Conservation (phyloP, 2,329 filamentous ascomycete genomes). For the Monilinia fructigena region DNA sequence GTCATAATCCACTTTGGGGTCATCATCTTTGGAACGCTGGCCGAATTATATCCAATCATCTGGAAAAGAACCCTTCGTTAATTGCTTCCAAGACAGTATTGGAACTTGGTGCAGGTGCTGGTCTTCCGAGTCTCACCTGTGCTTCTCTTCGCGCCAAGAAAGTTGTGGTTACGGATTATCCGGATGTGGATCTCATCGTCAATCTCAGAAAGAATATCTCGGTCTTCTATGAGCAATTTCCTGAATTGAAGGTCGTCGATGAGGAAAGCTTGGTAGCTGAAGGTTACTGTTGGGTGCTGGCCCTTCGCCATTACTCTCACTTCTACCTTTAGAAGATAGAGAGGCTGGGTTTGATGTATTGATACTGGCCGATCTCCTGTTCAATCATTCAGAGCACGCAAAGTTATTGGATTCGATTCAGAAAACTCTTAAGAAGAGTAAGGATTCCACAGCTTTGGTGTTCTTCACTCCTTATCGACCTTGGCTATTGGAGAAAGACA, state of each 20-base stretch:
- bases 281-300: constrained; percentile 81
- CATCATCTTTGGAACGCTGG: constrained; percentile 91
- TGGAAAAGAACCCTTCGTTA: constrained; percentile 66
- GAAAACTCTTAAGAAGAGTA: constrained; percentile 57
- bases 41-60: constrained; percentile 72
- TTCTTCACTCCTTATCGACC: constrained; percentile 95
- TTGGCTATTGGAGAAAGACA: constrained; percentile 81
- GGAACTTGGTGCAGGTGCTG: constrained; percentile 86
- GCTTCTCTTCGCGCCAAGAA: constrained; percentile 67
- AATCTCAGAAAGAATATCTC: constrained; percentile 77
- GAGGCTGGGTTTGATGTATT: constrained; percentile 68
- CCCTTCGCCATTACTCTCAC: constrained; percentile 54
- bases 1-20: constrained; percentile 84
- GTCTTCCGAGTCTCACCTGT: constrained; percentile 76
- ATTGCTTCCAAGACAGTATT: constrained; percentile 71
- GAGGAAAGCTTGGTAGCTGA: constrained; percentile 52
- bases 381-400: constrained; percentile 83
- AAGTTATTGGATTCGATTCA: constrained; percentile 73
- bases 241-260: constrained; percentile 4
- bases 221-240: constrained; percentile 24
- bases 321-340: constrained; percentile 45
- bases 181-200: constrained; percentile 76
- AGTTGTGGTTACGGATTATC: constrained; percentile 84
- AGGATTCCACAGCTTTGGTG: constrained; percentile 60
- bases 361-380: constrained; percentile 84